Evolutionary conservation across 805 yeast genomes (phyloP).

Genomic region (Candida krabiensis): DNA sequence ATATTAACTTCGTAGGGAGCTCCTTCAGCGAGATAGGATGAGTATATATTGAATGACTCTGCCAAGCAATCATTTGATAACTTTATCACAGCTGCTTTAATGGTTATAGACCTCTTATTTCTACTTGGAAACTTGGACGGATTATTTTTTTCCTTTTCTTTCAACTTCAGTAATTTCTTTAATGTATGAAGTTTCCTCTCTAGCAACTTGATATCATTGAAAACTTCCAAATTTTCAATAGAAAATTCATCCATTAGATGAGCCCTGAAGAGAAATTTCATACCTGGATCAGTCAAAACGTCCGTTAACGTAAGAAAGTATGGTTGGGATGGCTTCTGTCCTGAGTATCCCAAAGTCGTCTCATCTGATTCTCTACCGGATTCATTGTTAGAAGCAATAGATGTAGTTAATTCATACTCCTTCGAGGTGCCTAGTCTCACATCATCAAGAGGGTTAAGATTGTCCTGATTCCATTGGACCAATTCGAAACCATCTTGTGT

Average conservation of each 20-base stretch:
- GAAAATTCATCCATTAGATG: conserved; percentile 67
- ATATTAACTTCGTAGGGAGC: conserved; percentile 74
- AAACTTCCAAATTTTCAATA: conserved; percentile 75
- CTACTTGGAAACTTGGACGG: conserved; percentile 13
- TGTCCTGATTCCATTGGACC: conserved; percentile 21
- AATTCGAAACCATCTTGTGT: conserved; percentile 22
- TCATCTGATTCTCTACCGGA: conserved; percentile 8
- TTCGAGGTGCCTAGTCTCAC: background rate
- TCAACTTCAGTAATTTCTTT: conserved; percentile 38
- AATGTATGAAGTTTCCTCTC: conserved; percentile 45
- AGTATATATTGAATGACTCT: conserved; percentile 61
- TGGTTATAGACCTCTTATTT: conserved; percentile 29
- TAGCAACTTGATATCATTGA: conserved; percentile 55
- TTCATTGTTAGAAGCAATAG: background rate
- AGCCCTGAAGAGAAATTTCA: conserved; percentile 62
- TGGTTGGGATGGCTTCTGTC: conserved; percentile 2
- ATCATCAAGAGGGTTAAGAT: background rate
- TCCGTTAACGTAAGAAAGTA: conserved; percentile 32
- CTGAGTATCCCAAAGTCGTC: background rate
- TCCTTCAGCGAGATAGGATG: conserved; percentile 62
- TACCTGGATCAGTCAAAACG: conserved; percentile 71
- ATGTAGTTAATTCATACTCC: background rate
- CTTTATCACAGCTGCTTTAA: conserved; percentile 38
- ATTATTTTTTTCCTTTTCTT: conserved; percentile 24
- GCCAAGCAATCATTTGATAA: conserved; percentile 58